Base-by-base conservation (phyloP, 164 flowering plant genomes). In the Vitis labrusca region DNA sequence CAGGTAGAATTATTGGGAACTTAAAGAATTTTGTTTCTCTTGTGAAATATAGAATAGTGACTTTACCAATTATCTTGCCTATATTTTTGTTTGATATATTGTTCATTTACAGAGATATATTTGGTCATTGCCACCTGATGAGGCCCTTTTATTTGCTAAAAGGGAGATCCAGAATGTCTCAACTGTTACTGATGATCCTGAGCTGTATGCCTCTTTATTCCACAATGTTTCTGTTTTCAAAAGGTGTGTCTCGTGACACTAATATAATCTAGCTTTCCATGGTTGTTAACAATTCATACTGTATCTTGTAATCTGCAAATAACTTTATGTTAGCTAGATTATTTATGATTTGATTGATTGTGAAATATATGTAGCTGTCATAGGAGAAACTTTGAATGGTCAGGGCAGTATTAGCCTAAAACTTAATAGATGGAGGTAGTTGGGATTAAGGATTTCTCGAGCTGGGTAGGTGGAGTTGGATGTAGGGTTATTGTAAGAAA, bases 61-160 rank as follows among this genome's bases (percentile, higher is more conserved):
- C 58, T n/a, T 57, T 11, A 12, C 52, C 44, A 23, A 50, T 54
- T 10, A 64, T 64, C 8, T 72, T 57, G 10, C 12, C 17, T 2
- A 37, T 12, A 65, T 12, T 47, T 64, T 12, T 62, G 16, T 59
- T 5, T 10, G 8, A 49, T 59, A 10, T 63, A 23, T 55, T 68
- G 62, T 55, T 7, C 59, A 63, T 64, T 10, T 77, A 51, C 79
- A 88, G 97, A 87, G 78, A 73, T 54, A 80, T 55, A 23, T 88
- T 59, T 77, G 76, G 77, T 78, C 90, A 32, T 73, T 92, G 83
- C 62, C 83, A 64, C 91, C 94, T 60, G 61, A 77, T 65, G 86
- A 90, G 71, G 94, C 91, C 15, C 93, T 89, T 68, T 23, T 65
- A 23, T 89, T 84, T 80, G 97, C 92, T 44, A 90, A 76, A 69